These are phyloP conservation scores for Neopestalotiopsis sp. DNA, from an alignment of 2,329 filamentous ascomycete species.

Conservation along the genomic window DNA sequence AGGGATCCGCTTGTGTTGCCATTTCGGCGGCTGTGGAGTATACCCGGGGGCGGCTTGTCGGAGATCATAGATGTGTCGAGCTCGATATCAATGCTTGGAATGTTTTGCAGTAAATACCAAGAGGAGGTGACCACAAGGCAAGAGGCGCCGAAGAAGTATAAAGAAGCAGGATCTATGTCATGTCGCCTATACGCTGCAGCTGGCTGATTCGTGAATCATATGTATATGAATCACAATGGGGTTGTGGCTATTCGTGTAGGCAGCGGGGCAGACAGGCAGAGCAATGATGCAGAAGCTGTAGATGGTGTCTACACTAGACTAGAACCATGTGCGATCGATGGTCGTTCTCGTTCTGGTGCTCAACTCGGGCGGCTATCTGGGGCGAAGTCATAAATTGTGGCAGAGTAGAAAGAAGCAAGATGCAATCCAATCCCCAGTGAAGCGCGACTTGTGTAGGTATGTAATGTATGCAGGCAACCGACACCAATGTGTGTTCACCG, in stretches of 20 bases:
- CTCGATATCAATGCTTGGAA: conserved; percentile 24
- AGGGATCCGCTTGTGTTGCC: conserved; percentile 32
- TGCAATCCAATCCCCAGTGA: conserved; percentile 18
- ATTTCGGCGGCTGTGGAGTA: conserved; percentile 30
- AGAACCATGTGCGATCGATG: not conserved
- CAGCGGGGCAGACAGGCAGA: not conserved
- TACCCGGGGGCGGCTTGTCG: conserved; percentile 27
- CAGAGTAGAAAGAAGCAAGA: conserved; percentile 15
- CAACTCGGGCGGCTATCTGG: conserved; percentile 11
- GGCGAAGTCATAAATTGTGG: not conserved
- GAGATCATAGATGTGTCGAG: conserved; percentile 30
- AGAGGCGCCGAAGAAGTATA: conserved; percentile 21
- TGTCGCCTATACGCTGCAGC: conserved; percentile 14
- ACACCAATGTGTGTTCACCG: conserved; percentile 27
- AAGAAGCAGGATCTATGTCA: conserved; percentile 16
- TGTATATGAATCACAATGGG: not conserved
- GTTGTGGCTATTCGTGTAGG: not conserved
- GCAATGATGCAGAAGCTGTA: too few relatives aligned
- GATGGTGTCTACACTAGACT: not conserved
- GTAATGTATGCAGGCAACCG: conserved; percentile 24
- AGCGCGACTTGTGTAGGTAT: conserved; percentile 17
- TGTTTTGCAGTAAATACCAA: conserved; percentile 24
- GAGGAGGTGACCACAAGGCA: conserved; percentile 20
- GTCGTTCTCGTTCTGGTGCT: not conserved
- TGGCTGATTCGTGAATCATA: conserved; percentile 18